phyloP scores from a whole-genome alignment of 31 red algal species.

The Odonthalia washingtoniensis region DNA sequence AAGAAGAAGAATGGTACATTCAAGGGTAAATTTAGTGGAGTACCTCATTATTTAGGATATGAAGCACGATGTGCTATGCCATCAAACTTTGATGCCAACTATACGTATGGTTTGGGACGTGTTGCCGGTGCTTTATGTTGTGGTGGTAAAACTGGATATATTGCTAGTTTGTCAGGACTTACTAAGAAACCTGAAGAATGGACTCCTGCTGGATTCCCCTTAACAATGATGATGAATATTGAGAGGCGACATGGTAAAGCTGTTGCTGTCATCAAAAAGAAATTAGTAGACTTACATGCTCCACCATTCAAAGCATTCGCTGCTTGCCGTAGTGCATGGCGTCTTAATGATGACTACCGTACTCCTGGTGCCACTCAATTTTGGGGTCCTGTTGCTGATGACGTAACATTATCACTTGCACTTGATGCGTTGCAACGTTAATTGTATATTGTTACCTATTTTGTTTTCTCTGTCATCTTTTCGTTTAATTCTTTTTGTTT shows the following conservation, averaged over 20 bases:
- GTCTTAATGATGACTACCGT: conserved; percentile 84
- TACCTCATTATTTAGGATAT: conserved; percentile 94
- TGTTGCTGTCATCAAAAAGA: conserved; percentile 95
- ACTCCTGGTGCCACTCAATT: conserved; percentile 89
- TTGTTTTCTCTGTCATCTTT: no score
- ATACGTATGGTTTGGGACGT: conserved; percentile 92
- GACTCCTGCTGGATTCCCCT: conserved; percentile 91
- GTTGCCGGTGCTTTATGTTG: conserved; percentile 90
- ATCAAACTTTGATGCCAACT: conserved; percentile 98
- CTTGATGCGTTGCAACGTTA: conserved; percentile 29
- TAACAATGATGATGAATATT: conserved; percentile 99
- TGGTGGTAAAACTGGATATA: conserved; percentile 80
- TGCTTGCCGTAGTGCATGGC: conserved; percentile 72
- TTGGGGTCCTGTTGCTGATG: conserved; percentile 82
- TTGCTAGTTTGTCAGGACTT: conserved; percentile 83
- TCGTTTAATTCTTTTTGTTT: no score
- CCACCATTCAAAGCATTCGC: conserved; percentile 83
- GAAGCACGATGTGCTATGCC: conserved; percentile 96
- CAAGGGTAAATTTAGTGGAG: conserved; percentile 79
- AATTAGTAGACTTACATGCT: conserved; percentile 85
- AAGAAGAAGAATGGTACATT: conserved; percentile 77
- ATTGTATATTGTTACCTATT: background rate
- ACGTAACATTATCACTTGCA: conserved; percentile 77
- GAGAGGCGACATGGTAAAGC: conserved; percentile 94
- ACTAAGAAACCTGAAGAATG: conserved; percentile 87